Evolutionary conservation across 805 yeast species (phyloP), one percentile per base, ranked within the genome.

Genomic region (Cyberlindnera japonica): DNA sequence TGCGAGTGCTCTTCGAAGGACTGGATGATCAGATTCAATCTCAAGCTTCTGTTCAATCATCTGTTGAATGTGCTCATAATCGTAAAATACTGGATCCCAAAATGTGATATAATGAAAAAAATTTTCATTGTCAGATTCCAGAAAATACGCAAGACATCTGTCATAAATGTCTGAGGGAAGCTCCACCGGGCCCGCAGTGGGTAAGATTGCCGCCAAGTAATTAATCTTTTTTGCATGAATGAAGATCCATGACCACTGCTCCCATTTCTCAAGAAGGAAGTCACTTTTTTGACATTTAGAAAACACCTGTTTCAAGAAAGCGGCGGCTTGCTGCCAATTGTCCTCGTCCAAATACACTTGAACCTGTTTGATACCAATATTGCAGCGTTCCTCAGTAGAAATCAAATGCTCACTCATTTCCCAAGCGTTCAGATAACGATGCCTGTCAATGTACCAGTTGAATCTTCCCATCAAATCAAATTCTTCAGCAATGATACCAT

Each of bases 401-500:
- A 82, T 65, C 47, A 85, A 64, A 48, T 73, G 74, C 35, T 70
- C 75, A 43, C 93, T 75, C 55, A 87, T 77, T 29, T 72, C 70
- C 95, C 96, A 91, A 0, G 97, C 97, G 31, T 79, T 79, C 14
- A 68, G 62, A 52, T 62, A 85, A 38, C 67, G 61, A 2, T 71
- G 70, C 27, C 67, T 73, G 1, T 77, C 77, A 4, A 77, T 43
- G 43, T 70, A 82, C 96, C 97, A 91, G 4, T 77, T 65, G 33
- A 81, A 72, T 43, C 82, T 76, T 57, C 90, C 98, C 21, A 66
- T 60, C 18, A 83, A 61, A 38, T 78, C 79, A n/a, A 84, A 69
- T 45, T 82, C 87, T 50, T 81, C 75, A 0, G 89, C 88, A 13
- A 79, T 66, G 1, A 91, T 83, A 1, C 82, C 91, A 62, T 89